Evolutionary conservation across 106 monocot genomes (phyloP), one percentile per base, ranked within the genome.

Genomic region (Apostasia shenzhenica): DNA sequence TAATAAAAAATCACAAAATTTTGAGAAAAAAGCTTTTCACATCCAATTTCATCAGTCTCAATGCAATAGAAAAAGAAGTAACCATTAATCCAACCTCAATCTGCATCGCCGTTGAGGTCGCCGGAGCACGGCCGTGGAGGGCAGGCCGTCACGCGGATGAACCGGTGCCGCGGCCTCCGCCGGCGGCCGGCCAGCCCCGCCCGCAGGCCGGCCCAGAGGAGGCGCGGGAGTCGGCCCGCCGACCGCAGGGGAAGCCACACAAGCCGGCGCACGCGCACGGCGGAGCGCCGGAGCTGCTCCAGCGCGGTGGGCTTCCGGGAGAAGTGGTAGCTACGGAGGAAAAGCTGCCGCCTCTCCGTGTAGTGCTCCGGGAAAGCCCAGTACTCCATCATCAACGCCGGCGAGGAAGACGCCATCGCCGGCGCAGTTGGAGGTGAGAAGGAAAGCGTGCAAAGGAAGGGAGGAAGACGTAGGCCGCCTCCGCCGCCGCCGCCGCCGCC

Each of bases 291-390:
- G 2, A 45, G 45, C 46, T 43, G 12, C 57, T 41, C 8, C 3
- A 45, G 37, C 26, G 57, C 14, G 8, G 26, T 11, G 57, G 37
- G 70, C 57, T 70, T 70, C 10, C 70, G 42, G 44, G 54, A 57
- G 70, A 70, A 70, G 40, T 56, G 70, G 54, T 70, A 70, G 70
- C 70, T 70, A 8, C 70, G 70, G 57, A 70, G 70, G 70, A 70
- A 70, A 42, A 57, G 45, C 70, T 57, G 70, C 54, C 70, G 70
- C 12, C 51, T 55, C 54, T 70, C 70, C 46, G 45, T 45, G 37
- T 70, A 57, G 45, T 70, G 45, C 6, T 43, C 70, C 0, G 46
- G 45, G 70, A 55, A 45, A 43, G 9, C 43, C 61, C 61, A 6
- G 61, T 61, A 57, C 45, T 40, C 57, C 70, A 57, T 26, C 9